Base-by-base conservation (phyloP, 2,329 filamentous ascomycete genomes). In the Aspergillus sp. region DNA sequence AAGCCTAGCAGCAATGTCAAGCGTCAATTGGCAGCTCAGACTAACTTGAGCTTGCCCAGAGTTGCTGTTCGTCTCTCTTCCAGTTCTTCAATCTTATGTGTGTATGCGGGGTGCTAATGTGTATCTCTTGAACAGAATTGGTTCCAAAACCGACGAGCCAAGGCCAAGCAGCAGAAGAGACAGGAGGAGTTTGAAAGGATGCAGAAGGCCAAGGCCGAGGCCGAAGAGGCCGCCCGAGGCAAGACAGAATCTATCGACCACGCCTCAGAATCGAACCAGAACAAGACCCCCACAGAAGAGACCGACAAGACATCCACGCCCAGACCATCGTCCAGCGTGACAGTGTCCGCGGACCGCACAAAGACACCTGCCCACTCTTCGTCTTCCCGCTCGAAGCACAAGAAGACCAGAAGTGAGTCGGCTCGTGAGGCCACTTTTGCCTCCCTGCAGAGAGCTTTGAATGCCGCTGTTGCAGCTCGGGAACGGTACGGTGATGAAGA, bases 61-160 rank as follows among this genome's bases (percentile, higher is more conserved):
- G 72, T 76, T 52, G 72, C 72, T 45, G 73, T 76, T 63, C 49
- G 72, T 69, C 37, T 44, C 37, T 26, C 32, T 9, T 30, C 48
- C 51, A 49, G 46, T 48, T 40, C 29, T 12, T 44, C 68, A 71
- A 48, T 74, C 73, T 7, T 73, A 73, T 35, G 60, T 76, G 37
- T 72, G 70, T 42, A 58, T 74, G 34, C 70, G 68, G 33, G 67
- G 73, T 43, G 72, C 75, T 52, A 71, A 72, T 45, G 73, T 76
- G 62, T 49, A 71, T 69, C 37, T 44, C 37, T 26, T 31, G 8
- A 28, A 34, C 47, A 75, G 73, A 75, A 76, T 48, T 76, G 73
- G 73, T 76, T 75, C 53, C 73, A 76, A 50, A 76, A 75, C 50
- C 67, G 73, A 47, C 68, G 73, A 37, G 73, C 73, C 44, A 75